phyloP scores from a whole-genome alignment of 2,329 filamentous ascomycete species.

The Aureobasidium sp. region DNA sequence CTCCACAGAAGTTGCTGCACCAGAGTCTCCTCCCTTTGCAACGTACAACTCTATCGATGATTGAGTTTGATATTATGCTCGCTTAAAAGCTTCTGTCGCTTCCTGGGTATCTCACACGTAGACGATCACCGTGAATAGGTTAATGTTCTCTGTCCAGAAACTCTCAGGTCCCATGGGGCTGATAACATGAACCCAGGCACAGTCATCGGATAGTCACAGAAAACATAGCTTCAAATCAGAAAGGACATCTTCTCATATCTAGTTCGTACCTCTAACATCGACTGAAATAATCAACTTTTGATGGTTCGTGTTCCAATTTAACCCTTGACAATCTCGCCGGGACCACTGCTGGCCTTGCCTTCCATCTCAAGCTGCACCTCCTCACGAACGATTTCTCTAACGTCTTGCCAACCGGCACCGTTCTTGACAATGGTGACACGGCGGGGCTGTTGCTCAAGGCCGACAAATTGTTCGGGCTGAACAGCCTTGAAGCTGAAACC shows the following conservation, averaged over 20 bases:
- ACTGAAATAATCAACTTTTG: background rate
- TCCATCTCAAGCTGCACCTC: slow-evolving; percentile 52
- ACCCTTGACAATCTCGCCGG: slow-evolving; percentile 15
- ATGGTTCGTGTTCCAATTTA: background rate
- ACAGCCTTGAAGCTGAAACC: slow-evolving; percentile 73
- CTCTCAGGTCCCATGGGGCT: too few species aligned
- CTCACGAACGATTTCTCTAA: slow-evolving; percentile 66
- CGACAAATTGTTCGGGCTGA: slow-evolving; percentile 73
- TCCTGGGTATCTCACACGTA: too few species aligned
- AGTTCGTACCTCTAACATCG: background rate
- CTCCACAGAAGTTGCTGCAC: background rate
- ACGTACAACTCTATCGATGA: too few species aligned
- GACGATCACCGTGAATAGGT: too few species aligned
- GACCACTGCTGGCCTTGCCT: slow-evolving; percentile 14
- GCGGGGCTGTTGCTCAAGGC: slow-evolving; percentile 67
- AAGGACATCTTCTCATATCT: background rate
- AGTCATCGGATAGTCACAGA: too few species aligned
- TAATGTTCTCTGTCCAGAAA: too few species aligned
- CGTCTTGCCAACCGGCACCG: slow-evolving; percentile 60
- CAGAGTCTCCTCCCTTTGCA: background rate
- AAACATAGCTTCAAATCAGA: background rate
- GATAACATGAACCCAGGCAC: too few species aligned
- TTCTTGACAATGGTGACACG: slow-evolving; percentile 63
- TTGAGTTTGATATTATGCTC: too few species aligned
- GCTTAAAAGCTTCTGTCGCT: too few species aligned